These are phyloP conservation scores for Colletotrichum nymphaeae DNA, from an alignment of 2,329 filamentous ascomycete genomes.

Conservation along the genomic window DNA sequence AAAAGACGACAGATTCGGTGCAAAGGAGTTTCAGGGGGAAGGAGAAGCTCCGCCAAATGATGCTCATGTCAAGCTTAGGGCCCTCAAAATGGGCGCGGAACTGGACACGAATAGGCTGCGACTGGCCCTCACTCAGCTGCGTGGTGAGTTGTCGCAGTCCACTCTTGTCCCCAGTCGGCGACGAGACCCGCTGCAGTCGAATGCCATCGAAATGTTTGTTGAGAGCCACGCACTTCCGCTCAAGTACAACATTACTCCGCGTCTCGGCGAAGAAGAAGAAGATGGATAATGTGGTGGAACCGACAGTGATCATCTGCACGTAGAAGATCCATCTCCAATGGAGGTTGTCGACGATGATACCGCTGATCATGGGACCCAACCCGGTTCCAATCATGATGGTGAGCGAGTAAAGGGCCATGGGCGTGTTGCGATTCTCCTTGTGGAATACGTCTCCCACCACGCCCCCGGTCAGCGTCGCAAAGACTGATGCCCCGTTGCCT, in stretches of 20 bases:
- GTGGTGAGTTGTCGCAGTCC: background rate
- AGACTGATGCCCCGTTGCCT: constrained; percentile 69
- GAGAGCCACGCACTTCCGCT: constrained; percentile 66
- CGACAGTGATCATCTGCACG: constrained; percentile 70
- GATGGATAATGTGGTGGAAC: constrained; percentile 64
- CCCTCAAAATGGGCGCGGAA: constrained; percentile 27
- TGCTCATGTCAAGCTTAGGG: constrained; percentile 37
- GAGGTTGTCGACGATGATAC: constrained; percentile 67
- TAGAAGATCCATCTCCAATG: constrained; percentile 78
- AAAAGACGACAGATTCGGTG: constrained; percentile 71
- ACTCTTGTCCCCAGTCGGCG: background rate
- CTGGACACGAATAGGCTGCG: background rate
- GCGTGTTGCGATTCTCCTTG: constrained; percentile 71
- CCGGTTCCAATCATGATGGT: constrained; percentile 73
- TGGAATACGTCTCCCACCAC: constrained; percentile 76
- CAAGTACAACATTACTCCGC: constrained; percentile 73
- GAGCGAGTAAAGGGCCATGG: constrained; percentile 75
- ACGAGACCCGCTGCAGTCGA: background rate
- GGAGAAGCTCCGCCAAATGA: constrained; percentile 43
- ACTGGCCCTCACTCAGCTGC: no score
- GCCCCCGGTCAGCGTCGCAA: constrained; percentile 64
- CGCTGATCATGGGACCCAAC: constrained; percentile 69
- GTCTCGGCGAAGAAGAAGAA: constrained; percentile 74
- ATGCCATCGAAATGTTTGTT: constrained; percentile 54
- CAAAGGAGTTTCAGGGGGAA: constrained; percentile 57